Conservation (phyloP, 768 basidiomycete species). For the Kwoniella shandongensis region DNA sequence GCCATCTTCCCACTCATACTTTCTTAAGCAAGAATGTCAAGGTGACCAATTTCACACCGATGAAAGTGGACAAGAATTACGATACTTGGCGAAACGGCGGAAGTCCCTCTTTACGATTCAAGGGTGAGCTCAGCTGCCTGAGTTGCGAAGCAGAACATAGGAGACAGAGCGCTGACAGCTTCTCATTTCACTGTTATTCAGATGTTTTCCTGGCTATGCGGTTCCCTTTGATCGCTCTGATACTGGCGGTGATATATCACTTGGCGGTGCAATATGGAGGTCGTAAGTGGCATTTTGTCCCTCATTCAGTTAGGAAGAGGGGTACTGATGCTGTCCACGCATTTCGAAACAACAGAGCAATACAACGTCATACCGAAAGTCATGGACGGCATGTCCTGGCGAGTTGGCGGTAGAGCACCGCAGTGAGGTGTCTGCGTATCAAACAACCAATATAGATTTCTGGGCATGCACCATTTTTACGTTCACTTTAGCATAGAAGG, state of each 20-base stretch:
- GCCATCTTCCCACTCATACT: conserved; percentile 46
- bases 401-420: conserved; percentile 4
- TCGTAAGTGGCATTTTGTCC: conserved; percentile 26
- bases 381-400: conserved; percentile 21
- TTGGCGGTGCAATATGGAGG: conserved; percentile 29
- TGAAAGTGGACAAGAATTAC: conserved; percentile 41
- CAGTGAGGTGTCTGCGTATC: no score
- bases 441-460: no score
- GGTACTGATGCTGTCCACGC: no score
- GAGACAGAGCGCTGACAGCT: no score
- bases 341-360: no score
- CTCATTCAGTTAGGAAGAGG: not conserved
- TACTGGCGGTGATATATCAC: conserved; percentile 40
- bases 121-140: not conserved
- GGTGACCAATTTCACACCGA: conserved; percentile 30
- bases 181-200: conserved; percentile 2
- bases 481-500: no score
- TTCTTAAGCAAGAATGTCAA: conserved; percentile 45
- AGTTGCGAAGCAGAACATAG: not conserved
- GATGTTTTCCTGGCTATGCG: conserved; percentile 26
- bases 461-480: no score
- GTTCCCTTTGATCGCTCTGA: conserved; percentile 28
- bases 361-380: conserved; percentile 39
- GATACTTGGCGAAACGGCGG: conserved; percentile 43
- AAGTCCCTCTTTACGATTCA: conserved; percentile 16